Conservation (phyloP, 2,329 filamentous ascomycete genomes). For the Metarhizium robertsii region DNA sequence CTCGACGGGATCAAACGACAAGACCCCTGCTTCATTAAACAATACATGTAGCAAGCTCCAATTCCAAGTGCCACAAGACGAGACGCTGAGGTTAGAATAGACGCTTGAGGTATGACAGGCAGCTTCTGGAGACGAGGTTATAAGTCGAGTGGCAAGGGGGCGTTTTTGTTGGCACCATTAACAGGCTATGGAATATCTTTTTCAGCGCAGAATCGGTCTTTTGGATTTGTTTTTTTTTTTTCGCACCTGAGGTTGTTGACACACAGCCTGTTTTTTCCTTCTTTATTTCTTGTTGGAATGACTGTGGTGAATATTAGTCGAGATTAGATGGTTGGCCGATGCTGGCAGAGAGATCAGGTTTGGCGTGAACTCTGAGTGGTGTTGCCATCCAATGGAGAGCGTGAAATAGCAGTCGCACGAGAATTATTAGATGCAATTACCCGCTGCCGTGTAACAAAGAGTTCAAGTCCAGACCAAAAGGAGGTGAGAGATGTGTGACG, state of each 20-base stretch:
- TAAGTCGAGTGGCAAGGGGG: background rate
- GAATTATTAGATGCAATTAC: background rate
- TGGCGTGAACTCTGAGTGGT: background rate
- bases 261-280: background rate
- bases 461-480: background rate
- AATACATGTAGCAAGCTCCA: background rate
- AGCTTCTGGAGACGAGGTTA: background rate
- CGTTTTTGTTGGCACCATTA: background rate
- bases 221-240: too few species aligned
- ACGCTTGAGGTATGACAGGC: background rate
- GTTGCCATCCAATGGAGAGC: background rate
- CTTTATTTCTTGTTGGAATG: background rate
- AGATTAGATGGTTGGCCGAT: background rate
- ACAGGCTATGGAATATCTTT: background rate
- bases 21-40: constrained; percentile 6
- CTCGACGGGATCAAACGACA: constrained; percentile 2
- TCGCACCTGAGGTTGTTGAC: too few species aligned
- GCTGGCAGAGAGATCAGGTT: background rate
- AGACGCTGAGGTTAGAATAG: background rate
- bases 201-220: background rate
- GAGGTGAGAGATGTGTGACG: background rate
- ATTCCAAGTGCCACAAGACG: constrained; percentile 1
- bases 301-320: background rate
- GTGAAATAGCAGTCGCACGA: background rate
- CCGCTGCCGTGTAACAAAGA: background rate